Base-by-base conservation (phyloP, 75 land plant species). In the Picea sitchensis region DNA sequence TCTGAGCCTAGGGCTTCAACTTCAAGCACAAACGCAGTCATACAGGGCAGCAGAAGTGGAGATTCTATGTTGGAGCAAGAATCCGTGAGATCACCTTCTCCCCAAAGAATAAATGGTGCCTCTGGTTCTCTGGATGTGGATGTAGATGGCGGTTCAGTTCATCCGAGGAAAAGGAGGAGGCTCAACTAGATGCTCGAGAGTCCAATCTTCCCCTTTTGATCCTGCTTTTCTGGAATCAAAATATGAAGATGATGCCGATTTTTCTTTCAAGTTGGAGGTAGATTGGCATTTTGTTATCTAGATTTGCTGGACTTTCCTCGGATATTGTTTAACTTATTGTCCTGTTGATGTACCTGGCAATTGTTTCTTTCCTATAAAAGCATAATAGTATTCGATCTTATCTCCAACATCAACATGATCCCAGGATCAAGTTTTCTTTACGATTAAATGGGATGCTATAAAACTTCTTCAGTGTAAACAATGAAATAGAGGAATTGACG, bases 1-100 rank as follows among this genome's bases (percentile, higher is more conserved):
- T 71, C 74, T 20, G 74, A 71, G 47, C 51, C 41, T 1, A 71
- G 23, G 74, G 54, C 74, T 71, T 71, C 74, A 2, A 38, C 44
- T 44, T 71, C 74, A 44, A 71, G 74, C 74, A 71, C 74, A 8
- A 71, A 71, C 11, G 74, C 74, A 11, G n/a, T 71, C 2, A 71
- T 71, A 71, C 74, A 71, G 17, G 74, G 74, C 36, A 71, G 74
- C 74, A 38, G 17, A 21, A 47, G 38, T 36, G 47, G 38, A 9
- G 73, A 69, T 69, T 41, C 44, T 41, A 4, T 41, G 44, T 41
- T 41, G 44, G 56, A 51, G 56, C 56, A 51, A 51, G 56, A 51
- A 51, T 71, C 74, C 1, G 74, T 44, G 56, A 71, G 47, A 38
- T 71, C 74, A 2, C n/a, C 74, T 71, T 71, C 74, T 17, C 74